Evolutionary conservation across 192 early-diverging fungal genomes (phyloP).

Genomic region (Rhizophlyctis rosea): DNA sequence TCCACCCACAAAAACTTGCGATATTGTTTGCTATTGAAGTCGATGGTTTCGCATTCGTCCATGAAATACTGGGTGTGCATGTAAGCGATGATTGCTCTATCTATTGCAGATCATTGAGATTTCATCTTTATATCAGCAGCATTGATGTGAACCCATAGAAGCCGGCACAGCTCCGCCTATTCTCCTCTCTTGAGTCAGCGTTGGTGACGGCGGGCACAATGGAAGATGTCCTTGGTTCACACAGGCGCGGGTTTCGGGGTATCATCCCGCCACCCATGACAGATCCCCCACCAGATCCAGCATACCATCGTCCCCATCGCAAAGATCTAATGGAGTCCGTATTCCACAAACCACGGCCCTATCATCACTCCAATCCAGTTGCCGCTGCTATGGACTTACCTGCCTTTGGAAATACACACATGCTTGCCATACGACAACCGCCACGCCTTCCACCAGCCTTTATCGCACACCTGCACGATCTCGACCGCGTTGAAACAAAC

Average conservation of each 20-base stretch:
- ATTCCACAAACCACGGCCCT: neutral
- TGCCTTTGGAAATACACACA: slow-evolving; percentile 5
- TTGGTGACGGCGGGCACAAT: too few species aligned
- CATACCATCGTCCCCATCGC: slow-evolving; percentile 36
- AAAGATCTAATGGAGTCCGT: slow-evolving; percentile 29
- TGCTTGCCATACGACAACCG: slow-evolving; percentile 25
- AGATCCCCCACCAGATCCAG: neutral
- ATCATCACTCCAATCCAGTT: slow-evolving; percentile 32
- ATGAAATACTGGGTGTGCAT: too few species aligned
- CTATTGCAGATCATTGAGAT: too few species aligned
- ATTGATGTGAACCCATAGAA: too few species aligned
- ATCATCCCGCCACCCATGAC: slow-evolving; percentile 1
- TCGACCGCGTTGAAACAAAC: slow-evolving; percentile 13
- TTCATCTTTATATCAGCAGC: too few species aligned
- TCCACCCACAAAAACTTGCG: too few species aligned
- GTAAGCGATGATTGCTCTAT: too few species aligned
- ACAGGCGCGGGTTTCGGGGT: slow-evolving; percentile 15
- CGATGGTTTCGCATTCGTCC: too few species aligned
- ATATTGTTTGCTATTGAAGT: too few species aligned
- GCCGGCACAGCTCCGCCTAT: too few species aligned
- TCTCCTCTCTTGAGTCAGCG: too few species aligned
- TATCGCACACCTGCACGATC: slow-evolving; percentile 22
- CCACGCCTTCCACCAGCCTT: slow-evolving; percentile 32
- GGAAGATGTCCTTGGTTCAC: too few species aligned
- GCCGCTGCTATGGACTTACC: slow-evolving; percentile 44